Percentiles rank a stretch among this genome's conserved stretches.
Conservation (phyloP, 2,329 filamentous ascomycete genomes). For the Mariannaea elegans region DNA sequence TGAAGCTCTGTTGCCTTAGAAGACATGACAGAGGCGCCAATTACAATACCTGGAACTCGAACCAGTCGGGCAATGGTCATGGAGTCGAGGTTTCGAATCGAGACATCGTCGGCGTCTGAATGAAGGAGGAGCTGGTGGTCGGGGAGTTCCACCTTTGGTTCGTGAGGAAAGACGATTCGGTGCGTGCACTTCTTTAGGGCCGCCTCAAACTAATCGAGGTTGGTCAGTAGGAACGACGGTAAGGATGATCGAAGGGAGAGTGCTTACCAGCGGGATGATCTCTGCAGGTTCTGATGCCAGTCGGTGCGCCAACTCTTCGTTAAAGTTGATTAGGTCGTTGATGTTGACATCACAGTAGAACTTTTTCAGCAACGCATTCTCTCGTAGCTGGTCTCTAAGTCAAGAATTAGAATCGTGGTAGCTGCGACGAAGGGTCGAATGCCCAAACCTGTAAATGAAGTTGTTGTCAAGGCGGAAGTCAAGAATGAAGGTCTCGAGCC, state of each 20-base stretch:
- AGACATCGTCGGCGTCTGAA: conserved; percentile 88
- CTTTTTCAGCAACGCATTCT: conserved; percentile 93
- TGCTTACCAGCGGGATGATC: conserved; percentile 84
- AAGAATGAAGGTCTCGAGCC: conserved; percentile 89
- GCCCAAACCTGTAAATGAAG: conserved; percentile 86
- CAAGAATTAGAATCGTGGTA: conserved; percentile 18
- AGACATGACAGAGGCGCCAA: conserved; percentile 94
- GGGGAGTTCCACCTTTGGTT: conserved; percentile 74
- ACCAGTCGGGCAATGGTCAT: conserved; percentile 94
- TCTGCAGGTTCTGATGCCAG: conserved; percentile 90
- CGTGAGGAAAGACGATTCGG: conserved; percentile 87
- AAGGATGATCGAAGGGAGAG: background rate
- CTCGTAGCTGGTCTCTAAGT: conserved; percentile 86
- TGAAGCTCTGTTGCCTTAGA: conserved; percentile 91
- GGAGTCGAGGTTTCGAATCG: conserved; percentile 93
- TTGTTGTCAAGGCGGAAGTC: conserved; percentile 93
- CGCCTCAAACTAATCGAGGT: conserved; percentile 77
- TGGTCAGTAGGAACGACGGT: conserved; percentile 14
- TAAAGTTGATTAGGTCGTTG: conserved; percentile 93
- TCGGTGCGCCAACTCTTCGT: conserved; percentile 91
- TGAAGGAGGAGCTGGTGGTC: conserved; percentile 95
- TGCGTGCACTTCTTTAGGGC: conserved; percentile 92
- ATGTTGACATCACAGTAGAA: conserved; percentile 98
- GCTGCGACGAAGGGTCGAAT: background rate
- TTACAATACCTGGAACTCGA: conserved; percentile 95